These are phyloP conservation scores for Hirschfeldia incana DNA, from an alignment of 345 rosid genomes.

Conservation along the genomic window DNA sequence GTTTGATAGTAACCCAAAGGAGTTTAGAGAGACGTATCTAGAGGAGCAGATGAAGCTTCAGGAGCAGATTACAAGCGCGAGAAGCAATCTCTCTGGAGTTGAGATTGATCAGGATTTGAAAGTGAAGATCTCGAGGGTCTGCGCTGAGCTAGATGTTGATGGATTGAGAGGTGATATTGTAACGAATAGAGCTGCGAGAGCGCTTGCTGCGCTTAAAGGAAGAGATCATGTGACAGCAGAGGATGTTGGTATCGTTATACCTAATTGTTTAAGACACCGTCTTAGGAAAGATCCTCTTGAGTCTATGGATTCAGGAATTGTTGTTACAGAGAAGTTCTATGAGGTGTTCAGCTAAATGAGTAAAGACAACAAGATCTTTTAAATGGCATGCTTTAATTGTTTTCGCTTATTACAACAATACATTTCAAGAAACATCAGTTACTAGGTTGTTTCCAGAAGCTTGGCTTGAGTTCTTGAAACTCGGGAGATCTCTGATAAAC, in stretches of 20 bases:
- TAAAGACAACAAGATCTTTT: constrained; percentile 25
- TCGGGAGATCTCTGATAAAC: constrained; percentile 53
- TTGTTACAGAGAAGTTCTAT: constrained; percentile 79
- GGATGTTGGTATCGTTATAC: constrained; percentile 89
- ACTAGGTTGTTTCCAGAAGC: constrained; percentile 47
- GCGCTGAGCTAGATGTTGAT: constrained; percentile 85
- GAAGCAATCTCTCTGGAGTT: constrained; percentile 64
- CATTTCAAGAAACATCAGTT: constrained; percentile 8
- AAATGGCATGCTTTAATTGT: background rate
- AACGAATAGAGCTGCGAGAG: constrained; percentile 88
- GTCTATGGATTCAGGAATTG: constrained; percentile 88
- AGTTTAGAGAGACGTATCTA: constrained; percentile 70
- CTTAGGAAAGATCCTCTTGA: constrained; percentile 94
- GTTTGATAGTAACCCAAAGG: constrained; percentile 83
- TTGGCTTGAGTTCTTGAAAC: constrained; percentile 56
- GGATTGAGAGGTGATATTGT: constrained; percentile 94
- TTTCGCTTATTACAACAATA: background rate
- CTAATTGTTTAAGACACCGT: constrained; percentile 89
- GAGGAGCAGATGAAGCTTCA: constrained; percentile 80
- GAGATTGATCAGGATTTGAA: constrained; percentile 75
- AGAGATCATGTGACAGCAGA: constrained; percentile 76
- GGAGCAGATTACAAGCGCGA: constrained; percentile 66
- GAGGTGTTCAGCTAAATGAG: constrained; percentile 63
- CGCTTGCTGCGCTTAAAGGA: constrained; percentile 79
- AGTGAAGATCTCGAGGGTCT: constrained; percentile 92